Evolutionary conservation across 1,139 yeast genomes (phyloP).

Genomic region (Waltiozyma sp.): DNA sequence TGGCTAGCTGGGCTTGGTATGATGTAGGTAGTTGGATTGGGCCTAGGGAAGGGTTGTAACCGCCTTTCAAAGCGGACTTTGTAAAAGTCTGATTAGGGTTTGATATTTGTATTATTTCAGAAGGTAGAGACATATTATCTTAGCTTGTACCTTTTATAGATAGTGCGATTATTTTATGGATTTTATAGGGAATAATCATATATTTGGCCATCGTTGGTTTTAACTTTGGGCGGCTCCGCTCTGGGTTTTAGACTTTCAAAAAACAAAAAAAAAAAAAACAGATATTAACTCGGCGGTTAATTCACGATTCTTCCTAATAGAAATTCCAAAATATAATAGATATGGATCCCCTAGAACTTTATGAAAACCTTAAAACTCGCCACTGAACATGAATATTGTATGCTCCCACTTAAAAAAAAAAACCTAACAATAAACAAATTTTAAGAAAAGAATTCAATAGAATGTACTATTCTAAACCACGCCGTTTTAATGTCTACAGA

Average conservation of each 20-base stretch:
- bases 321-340: too few species aligned
- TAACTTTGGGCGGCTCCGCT: neutral
- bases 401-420: too few species aligned
- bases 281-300: neutral
- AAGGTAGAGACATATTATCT: conserved; percentile 1
- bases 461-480: conserved; percentile 1
- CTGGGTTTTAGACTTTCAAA: neutral
- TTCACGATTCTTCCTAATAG: too few species aligned
- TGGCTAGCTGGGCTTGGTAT: conserved; percentile 9
- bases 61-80: conserved; percentile 8
- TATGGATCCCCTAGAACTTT: too few species aligned
- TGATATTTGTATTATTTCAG: conserved; percentile 16
- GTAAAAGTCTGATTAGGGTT: conserved; percentile 3
- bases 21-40: conserved; percentile 18
- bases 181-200: too few species aligned
- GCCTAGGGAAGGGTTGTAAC: conserved; percentile 19
- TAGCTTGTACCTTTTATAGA: neutral
- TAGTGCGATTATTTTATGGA: too few species aligned
- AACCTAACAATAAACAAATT: too few species aligned
- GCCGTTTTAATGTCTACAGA: conserved; percentile 12
- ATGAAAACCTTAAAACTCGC: too few species aligned
- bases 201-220: neutral
- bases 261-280: too few species aligned
- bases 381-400: too few species aligned
- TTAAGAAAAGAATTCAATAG: too few species aligned